These are phyloP conservation scores for Solanum bulbocastanum DNA, from an alignment of 257 asterid species.

Conservation along the genomic window DNA sequence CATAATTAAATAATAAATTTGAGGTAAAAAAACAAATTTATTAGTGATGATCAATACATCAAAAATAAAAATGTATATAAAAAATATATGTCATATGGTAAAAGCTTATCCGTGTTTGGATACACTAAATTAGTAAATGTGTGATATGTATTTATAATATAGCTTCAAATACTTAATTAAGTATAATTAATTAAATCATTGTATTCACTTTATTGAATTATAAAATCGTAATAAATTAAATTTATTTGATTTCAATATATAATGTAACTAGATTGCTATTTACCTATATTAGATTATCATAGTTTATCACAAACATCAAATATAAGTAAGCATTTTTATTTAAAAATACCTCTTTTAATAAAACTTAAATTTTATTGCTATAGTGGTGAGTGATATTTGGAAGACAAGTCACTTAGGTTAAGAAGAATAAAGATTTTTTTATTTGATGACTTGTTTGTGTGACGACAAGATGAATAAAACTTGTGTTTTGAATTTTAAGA, in stretches of 20 bases:
- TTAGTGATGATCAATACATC: no score
- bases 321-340: no score
- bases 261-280: no score
- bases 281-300: no score
- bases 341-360: no score
- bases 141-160: background rate
- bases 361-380: background rate
- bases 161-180: background rate
- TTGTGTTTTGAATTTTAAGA: background rate
- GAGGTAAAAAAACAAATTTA: background rate
- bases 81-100: background rate
- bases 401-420: background rate
- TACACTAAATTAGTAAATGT: no score
- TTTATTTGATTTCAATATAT: no score
- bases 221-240: no score
- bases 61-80: background rate
- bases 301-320: no score
- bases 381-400: background rate
- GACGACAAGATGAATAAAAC: background rate
- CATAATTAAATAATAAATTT: background rate
- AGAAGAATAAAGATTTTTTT: background rate
- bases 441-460: background rate
- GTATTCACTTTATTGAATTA: no score
- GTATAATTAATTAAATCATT: no score
- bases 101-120: no score